Evolutionary conservation across 805 yeast species (phyloP), one percentile per base, ranked within the genome.

Genomic region (Schwanniomyces vanrijiae): DNA sequence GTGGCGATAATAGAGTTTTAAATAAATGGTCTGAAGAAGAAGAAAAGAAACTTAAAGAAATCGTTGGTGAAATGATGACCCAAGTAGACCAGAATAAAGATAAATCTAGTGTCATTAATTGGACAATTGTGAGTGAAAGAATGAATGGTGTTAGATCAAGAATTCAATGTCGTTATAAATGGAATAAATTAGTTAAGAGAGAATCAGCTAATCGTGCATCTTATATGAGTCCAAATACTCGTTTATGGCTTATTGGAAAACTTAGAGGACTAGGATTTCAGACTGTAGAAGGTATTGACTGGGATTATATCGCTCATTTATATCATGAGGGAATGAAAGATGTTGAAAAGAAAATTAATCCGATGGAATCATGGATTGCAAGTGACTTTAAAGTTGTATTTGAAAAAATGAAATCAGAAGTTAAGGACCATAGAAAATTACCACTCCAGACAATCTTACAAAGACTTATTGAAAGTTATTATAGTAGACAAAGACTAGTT

Each of bases 161-260:
- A 55, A 91, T 92, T 53, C 98, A 92, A 67, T 91, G 97, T 64
- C 80, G 98, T 49, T 92, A 92, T 67, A 92, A 92, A 63, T 92
- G 97, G 97, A 86, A 86, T 60, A 92, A 91, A 66, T 59, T 90
- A 5, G 66, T 83, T 44, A 84, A 82, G 57, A 73, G 86, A 49
- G 86, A 84, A 51, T 60, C 69, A 19, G 53, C 59, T 31, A 54
- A 56, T n/a, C 55, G 73, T 13, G 54, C 66, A 2, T 50, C 65
- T 19, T 58, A 56, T 44, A 69, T 72, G 75, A 61, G 61, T 35
- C 43, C 54, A 3, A 58, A 58, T 6, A 66, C 69, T n/a, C 68
- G 64, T 49, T 33, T 63, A 11, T 73, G 78, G 78, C 55, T 73
- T n/a, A 53, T 70, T 25, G 60, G 62, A 45, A 58, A 62, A 33